Percentiles rank a stretch among this genome's conserved stretches.
phyloP scores from a whole-genome alignment of 2,329 filamentous ascomycete species.

The Arthrobotrys musiformis region DNA sequence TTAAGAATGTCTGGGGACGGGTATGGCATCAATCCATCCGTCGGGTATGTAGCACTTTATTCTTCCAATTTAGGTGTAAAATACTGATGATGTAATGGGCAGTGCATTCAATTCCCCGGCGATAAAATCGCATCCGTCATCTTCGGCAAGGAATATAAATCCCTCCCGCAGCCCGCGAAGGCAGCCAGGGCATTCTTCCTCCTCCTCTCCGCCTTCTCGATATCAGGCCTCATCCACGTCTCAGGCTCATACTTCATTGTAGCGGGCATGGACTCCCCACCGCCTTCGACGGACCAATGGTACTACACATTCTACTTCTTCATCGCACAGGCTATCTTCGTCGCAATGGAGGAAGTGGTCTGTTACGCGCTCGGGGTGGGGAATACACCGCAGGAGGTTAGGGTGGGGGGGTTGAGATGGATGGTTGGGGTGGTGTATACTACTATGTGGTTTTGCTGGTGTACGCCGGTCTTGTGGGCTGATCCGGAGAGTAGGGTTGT shows the following conservation, averaged over 20 bases:
- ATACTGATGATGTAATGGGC: not conserved
- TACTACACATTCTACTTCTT: conserved; percentile 18
- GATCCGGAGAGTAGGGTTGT: conserved; percentile 24
- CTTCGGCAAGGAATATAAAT: not conserved
- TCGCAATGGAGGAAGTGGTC: not conserved
- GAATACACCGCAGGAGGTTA: not conserved
- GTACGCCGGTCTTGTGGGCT: not conserved
- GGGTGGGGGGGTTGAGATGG: not conserved
- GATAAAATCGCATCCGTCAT: not conserved
- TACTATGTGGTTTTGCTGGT: conserved; percentile 7
- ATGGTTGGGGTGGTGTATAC: conserved; percentile 4
- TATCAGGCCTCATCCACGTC: conserved; percentile 10
- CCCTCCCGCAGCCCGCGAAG: not conserved
- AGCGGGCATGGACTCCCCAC: not conserved
- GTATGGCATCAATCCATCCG: conserved; percentile 16
- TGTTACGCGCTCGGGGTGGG: not conserved
- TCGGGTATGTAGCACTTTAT: not conserved
- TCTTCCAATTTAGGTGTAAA: not conserved
- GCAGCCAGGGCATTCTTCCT: no score
- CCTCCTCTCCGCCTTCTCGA: conserved; percentile 1
- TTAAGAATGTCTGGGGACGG: conserved; percentile 7
- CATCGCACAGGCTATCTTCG: not conserved
- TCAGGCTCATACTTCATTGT: not conserved
- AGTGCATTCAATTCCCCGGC: conserved; percentile 1
- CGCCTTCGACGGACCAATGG: not conserved